Conservation (phyloP, 306 rosid genomes). For the Corylus heterophylla region DNA sequence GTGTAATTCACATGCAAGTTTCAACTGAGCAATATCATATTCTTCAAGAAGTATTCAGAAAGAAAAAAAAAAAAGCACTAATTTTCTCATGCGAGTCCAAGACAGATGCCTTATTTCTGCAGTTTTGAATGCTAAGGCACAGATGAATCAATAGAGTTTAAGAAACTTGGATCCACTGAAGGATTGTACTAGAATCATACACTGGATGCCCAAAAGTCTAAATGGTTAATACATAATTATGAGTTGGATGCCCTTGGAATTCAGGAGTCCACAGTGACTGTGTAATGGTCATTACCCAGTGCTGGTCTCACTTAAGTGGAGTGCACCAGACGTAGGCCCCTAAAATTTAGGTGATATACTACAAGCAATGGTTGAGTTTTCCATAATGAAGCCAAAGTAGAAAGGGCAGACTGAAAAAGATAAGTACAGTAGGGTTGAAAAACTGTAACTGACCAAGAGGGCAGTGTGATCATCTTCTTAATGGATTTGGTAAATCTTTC, state of each 20-base stretch:
- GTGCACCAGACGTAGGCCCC: background rate
- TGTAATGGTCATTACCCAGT: background rate
- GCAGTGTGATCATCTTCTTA: background rate
- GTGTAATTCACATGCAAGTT: background rate
- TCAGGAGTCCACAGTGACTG: background rate
- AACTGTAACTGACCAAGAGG: conserved; percentile 6
- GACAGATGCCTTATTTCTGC: background rate
- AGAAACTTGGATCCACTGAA: no score
- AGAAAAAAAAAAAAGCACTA: background rate
- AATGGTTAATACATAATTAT: background rate
- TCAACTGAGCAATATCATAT: conserved; percentile 4
- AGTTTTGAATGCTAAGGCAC: background rate
- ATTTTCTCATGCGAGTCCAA: background rate
- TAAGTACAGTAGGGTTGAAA: background rate
- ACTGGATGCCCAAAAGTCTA: no score
- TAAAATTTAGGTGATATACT: background rate
- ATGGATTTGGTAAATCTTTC: conserved; percentile 17
- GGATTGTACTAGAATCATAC: no score
- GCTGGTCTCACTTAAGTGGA: background rate
- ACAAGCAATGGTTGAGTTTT: conserved; percentile 12
- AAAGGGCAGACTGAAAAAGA: background rate
- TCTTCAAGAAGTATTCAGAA: background rate
- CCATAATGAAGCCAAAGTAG: conserved; percentile 16
- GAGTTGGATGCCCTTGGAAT: background rate
- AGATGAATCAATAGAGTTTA: no score